A percentile compares a stretch with the other conserved stretches of the same genome.
These are phyloP conservation scores for Andrographis paniculata DNA, from an alignment of 305 asterid species.

Conservation along the genomic window DNA sequence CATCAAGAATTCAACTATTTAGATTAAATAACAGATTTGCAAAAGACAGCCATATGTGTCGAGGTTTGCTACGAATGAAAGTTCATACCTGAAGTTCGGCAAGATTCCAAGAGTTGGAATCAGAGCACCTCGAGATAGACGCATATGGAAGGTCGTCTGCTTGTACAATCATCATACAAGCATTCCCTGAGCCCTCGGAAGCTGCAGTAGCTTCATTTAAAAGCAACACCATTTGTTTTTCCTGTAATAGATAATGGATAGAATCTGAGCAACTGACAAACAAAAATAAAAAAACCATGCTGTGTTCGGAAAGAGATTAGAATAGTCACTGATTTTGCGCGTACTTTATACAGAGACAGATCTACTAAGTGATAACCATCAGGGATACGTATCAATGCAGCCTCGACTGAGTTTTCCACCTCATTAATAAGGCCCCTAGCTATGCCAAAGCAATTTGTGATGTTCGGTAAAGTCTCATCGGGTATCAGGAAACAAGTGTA, in stretches of 20 bases:
- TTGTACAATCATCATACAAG: slow-evolving; percentile 69
- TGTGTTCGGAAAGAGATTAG: slow-evolving; percentile 17
- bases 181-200: slow-evolving; percentile 67
- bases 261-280: slow-evolving; percentile 19
- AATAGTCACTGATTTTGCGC: slow-evolving; percentile 9
- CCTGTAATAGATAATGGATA: slow-evolving; percentile 45
- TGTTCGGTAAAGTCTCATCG: slow-evolving; percentile 43
- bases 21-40: no score
- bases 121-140: slow-evolving; percentile 43
- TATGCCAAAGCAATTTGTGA: slow-evolving; percentile 67
- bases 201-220: slow-evolving; percentile 43
- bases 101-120: slow-evolving; percentile 46
- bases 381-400: slow-evolving; percentile 60
- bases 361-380: slow-evolving; percentile 75
- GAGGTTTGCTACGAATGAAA: no score
- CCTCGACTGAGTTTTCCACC: slow-evolving; percentile 46
- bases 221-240: slow-evolving; percentile 60
- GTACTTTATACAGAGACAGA: slow-evolving; percentile 75
- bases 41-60: no score
- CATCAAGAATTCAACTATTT: no score
- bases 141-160: slow-evolving; percentile 62
- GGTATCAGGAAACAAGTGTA: slow-evolving; percentile 71
- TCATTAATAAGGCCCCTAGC: slow-evolving; percentile 54
- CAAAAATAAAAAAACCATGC: slow-evolving; percentile 3
- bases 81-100: slow-evolving; percentile 52